phyloP scores from a whole-genome alignment of 495 filamentous ascomycete species.

The Podospora tetraspora region DNA sequence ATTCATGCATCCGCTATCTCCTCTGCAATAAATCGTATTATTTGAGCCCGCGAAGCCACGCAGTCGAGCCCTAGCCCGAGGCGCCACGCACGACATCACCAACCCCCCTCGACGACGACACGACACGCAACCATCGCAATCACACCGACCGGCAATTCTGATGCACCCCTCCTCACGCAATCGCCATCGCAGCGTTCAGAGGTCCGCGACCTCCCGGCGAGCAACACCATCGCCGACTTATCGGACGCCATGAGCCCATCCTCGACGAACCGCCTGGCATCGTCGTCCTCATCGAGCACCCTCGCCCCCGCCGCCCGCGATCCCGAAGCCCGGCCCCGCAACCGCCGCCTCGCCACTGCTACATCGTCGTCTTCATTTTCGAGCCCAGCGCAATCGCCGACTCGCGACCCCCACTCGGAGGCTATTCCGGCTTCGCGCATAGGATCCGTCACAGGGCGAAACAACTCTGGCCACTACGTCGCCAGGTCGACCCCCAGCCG shows the following conservation, averaged over 20 bases:
- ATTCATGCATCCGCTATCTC: background rate
- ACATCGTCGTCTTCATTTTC: conserved; percentile 19
- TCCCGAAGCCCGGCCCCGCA: conserved; percentile 29
- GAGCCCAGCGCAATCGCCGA: conserved; percentile 25
- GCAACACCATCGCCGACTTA: conserved; percentile 7
- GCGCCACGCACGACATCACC: background rate
- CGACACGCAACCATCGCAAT: conserved; percentile 7
- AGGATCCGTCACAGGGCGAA: conserved; percentile 31
- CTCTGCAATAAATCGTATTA: background rate
- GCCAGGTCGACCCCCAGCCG: conserved; percentile 24
- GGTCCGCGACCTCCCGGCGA: conserved; percentile 25
- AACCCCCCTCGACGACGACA: background rate
- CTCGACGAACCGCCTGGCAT: conserved; percentile 15
- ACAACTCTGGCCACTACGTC: conserved; percentile 27
- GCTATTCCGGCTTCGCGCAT: conserved; percentile 41
- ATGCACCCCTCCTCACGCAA: conserved; percentile 23
- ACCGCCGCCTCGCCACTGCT: conserved; percentile 25
- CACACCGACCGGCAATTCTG: conserved; percentile 21
- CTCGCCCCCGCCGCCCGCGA: conserved; percentile 20
- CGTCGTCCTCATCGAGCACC: conserved; percentile 24
- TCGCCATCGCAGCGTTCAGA: conserved; percentile 24
- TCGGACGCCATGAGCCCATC: conserved; percentile 29
- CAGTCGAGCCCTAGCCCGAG: background rate
- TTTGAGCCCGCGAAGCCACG: background rate
- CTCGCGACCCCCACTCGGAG: conserved; percentile 29